A percentile compares a stretch with the other conserved stretches of the same genome.
phyloP scores from a whole-genome alignment of 1,284 basidiomycete species.

The Boletus mariae region DNA sequence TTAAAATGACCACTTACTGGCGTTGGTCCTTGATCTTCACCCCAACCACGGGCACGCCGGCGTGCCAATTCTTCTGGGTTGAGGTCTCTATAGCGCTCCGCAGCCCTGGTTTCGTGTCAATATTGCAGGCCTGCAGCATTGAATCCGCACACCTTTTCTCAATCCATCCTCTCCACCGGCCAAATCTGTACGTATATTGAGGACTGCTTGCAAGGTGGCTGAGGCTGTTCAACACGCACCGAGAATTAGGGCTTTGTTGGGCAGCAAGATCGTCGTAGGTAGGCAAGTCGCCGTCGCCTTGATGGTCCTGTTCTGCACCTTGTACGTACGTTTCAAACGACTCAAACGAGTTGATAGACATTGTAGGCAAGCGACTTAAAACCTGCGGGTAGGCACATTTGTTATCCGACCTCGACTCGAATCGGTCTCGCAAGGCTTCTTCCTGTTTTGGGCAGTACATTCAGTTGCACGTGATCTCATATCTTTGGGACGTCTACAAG shows the following conservation, averaged over 20 bases:
- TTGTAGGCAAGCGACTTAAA: conserved; percentile 2
- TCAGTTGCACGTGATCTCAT: not conserved
- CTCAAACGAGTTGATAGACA: conserved; percentile 23
- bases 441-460: conserved; percentile 2
- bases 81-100: conserved; percentile 68
- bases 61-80: conserved; percentile 55
- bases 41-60: conserved; percentile 68
- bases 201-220: not conserved
- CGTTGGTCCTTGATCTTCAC: conserved; percentile 30
- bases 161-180: conserved; percentile 80
- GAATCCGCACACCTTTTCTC: conserved; percentile 64
- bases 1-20: conserved; percentile 14
- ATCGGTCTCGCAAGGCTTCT: not conserved
- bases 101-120: conserved; percentile 51
- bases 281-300: conserved; percentile 59
- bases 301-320: conserved; percentile 54
- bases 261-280: conserved; percentile 73
- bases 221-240: conserved; percentile 37
- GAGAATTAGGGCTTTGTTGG: conserved; percentile 73
- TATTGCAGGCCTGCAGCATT: not conserved
- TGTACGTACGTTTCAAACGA: conserved; percentile 25
- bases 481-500: not conserved
- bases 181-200: conserved; percentile 50
- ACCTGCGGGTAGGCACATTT: not conserved
- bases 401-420: not conserved